Evolutionary conservation across 116 monocot genomes (phyloP).

Genomic region (Zostera marina): DNA sequence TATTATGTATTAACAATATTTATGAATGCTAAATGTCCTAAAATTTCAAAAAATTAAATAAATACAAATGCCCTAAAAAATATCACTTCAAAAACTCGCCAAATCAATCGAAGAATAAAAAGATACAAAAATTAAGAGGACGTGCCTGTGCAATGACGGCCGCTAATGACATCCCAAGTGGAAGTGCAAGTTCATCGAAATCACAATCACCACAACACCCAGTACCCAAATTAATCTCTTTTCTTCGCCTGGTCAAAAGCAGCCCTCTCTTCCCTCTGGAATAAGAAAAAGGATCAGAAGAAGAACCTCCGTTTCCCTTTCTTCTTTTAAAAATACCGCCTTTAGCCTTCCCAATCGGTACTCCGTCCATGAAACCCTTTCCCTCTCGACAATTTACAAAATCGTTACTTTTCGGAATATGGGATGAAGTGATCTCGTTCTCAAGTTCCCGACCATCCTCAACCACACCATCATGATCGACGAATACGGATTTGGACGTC

Average conservation of each 20-base stretch:
- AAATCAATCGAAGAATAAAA: not conserved
- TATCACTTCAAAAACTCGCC: not conserved
- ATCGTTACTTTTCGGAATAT: not conserved
- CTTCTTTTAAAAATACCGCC: not conserved
- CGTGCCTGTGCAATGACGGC: slow-evolving; percentile 56
- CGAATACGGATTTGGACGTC: not conserved
- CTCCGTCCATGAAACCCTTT: not conserved
- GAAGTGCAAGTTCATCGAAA: slow-evolving; percentile 46
- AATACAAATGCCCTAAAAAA: no score
- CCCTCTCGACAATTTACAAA: not conserved
- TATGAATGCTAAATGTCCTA: no score
- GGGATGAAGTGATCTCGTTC: not conserved
- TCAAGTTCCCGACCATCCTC: not conserved
- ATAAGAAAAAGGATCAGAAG: slow-evolving; percentile 3
- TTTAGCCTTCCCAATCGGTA: not conserved
- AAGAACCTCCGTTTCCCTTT: not conserved
- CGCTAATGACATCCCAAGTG: slow-evolving; percentile 81
- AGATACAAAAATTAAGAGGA: not conserved
- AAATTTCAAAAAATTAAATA: no score
- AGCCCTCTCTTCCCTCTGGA: not conserved
- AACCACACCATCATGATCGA: not conserved
- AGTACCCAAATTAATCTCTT: not conserved
- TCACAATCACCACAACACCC: slow-evolving; percentile 8
- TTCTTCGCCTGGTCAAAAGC: not conserved
- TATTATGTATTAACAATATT: no score